Base-by-base conservation (phyloP, 2,329 filamentous ascomycete species). In the Cordyceps militaris region DNA sequence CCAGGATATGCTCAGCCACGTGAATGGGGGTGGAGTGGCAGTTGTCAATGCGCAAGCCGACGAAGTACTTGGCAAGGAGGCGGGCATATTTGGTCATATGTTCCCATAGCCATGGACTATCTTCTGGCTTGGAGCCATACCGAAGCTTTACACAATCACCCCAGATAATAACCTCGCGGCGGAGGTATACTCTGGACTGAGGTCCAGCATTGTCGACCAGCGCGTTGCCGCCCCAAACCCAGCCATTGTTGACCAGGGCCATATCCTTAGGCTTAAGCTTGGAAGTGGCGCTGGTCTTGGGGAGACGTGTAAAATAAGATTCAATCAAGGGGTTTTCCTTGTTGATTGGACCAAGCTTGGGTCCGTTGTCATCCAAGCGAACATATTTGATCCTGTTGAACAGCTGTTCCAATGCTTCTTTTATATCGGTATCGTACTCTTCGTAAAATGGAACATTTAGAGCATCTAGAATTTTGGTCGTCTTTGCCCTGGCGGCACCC, bases 211-310 rank as follows among this genome's bases (percentile, higher is more conserved):
- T 94, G 74, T 99, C 94, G 44, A 90, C 81, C 72, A 97, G 82
- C 1, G 94, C 93, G 73, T 97, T 95, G 6, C 93, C 93, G 59
- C 90, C 93, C 94, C 94, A 99, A 9, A 99, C 92, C 94, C 94
- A 99, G 44, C 94, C 94, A 68, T 99, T 99, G 73, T 97, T 97
- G 42, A 87, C 92, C 53, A 99, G 75, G 2, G 90, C 89, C 47
- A 96, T 79, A 44, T 91, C 87, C 58, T 87, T 86, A 1, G 85
- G 79, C 58, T 85, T 85, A 66, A 95, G 87, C 66, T 89, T 86
- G 61, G 84, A 80, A 0, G 94, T 96, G 11, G 80, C 83, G 11
- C 88, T 83, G 65, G 96, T 96, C 30, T 81, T 70, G 1, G 92
- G 89, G 42, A 99, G 78, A 28, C 93, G 85, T 0, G 94, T 97